These are phyloP conservation scores for Karstenula rhodostoma DNA, from an alignment of 2,329 filamentous ascomycete species.

Conservation along the genomic window DNA sequence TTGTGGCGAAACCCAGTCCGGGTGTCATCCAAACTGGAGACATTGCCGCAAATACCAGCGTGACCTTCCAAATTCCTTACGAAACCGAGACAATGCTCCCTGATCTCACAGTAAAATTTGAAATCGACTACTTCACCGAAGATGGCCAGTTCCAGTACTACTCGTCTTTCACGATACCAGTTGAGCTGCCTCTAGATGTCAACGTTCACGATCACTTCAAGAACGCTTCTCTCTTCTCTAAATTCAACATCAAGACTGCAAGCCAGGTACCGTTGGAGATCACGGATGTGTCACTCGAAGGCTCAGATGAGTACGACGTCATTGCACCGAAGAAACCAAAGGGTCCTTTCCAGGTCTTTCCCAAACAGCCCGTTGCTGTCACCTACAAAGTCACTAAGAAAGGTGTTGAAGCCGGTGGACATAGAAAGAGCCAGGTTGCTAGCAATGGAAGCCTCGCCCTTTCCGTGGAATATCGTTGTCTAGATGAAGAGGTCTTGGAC, in stretches of 20 bases:
- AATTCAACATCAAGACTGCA: conserved; percentile 88
- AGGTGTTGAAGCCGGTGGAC: conserved; percentile 33
- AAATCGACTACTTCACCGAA: conserved; percentile 75
- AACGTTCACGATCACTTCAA: conserved; percentile 98
- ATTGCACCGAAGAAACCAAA: conserved; percentile 60
- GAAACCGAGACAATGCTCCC: conserved; percentile 79
- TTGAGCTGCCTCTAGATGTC: conserved; percentile 85
- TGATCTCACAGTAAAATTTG: conserved; percentile 77
- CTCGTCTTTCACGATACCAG: conserved; percentile 69
- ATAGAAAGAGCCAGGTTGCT: conserved; percentile 36
- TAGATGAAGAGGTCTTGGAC: conserved; percentile 74
- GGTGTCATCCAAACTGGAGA: conserved; percentile 56
- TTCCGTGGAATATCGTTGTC: conserved; percentile 75
- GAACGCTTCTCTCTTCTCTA: conserved; percentile 79
- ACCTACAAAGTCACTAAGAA: conserved; percentile 79
- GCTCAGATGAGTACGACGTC: conserved; percentile 73
- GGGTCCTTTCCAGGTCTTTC: conserved; percentile 70
- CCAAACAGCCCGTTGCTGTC: conserved; percentile 80
- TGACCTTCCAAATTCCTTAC: conserved; percentile 78
- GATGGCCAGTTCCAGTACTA: conserved; percentile 71
- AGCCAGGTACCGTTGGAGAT: conserved; percentile 78
- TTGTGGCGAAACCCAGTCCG: conserved; percentile 54
- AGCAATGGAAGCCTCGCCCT: conserved; percentile 64
- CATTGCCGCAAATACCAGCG: conserved; percentile 55
- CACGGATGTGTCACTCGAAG: conserved; percentile 72